Base-by-base conservation (phyloP, 768 basidiomycete genomes). In the Tremella yokohamensis region DNA sequence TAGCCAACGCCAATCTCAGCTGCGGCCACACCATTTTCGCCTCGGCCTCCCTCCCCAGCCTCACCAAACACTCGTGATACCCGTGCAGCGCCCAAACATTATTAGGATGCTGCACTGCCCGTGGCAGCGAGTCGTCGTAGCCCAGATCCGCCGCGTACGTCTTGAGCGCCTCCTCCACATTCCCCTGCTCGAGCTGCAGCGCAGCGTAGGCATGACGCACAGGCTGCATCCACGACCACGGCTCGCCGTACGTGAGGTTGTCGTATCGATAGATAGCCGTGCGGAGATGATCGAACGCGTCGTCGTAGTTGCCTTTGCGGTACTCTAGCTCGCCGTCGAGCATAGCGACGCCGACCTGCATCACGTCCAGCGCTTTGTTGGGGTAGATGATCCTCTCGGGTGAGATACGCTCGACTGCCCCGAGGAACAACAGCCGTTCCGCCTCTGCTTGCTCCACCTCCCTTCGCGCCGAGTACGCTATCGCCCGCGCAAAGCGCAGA, bases 11-110 rank as follows among this genome's bases (percentile, higher is more conserved):
- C 13, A 62, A 45, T 4, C 52, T 51, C 40, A 73, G 47, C 18
- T 65, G 52, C 12, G 58, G 54, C 39, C 56, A 19, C 12, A 68
- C 40, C 8, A 63, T 58, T 40, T 26, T 57, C 16, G 66, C 72
- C 42, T 67, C 63, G 12, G 20, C 55, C 29, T 44, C 49, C 54
- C 62, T 54, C 6, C 64, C 69, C 18, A 71, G 20, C 42, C 45
- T 52, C 12, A 49, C 37, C 48, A 74, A 40, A 51, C 69, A 74
- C 44, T 74, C 65, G 54, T 74, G 56, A 56, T 66, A 68, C 16
- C 72, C 72, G 24, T 61, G 60, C 42, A 74, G 34, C 0, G 65
- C 64, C 72, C 72, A 74, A 37, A 74, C 68, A 37, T 71, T 74
- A 42, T 67, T 67, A 0, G 69, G 72, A 51, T 74, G 72, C 52